Evolutionary conservation across 345 rosid species (phyloP).

Genomic region (Eucalyptus pauciflora): DNA sequence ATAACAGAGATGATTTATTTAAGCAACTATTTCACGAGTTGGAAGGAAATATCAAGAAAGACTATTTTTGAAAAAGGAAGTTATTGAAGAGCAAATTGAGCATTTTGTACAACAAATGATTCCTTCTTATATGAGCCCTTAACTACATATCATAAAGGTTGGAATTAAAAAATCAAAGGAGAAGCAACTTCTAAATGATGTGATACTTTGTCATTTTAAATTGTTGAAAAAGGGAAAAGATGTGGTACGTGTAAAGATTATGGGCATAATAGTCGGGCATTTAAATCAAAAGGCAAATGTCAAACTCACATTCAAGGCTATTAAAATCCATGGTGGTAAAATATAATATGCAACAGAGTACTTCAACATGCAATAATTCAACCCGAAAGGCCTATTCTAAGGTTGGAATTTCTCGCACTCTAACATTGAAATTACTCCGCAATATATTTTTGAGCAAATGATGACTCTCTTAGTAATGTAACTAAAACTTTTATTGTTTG

Average conservation of each 20-base stretch:
- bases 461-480: not conserved
- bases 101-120: not conserved
- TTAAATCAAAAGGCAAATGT: not conserved
- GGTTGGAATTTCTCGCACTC: not conserved
- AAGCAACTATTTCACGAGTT: not conserved
- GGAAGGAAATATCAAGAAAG: not conserved
- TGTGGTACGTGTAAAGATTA: not conserved
- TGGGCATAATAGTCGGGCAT: not conserved
- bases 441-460: not conserved
- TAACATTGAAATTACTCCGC: not conserved
- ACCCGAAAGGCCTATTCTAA: not conserved
- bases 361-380: not conserved
- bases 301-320: not conserved
- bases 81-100: not conserved
- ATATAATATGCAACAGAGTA: not conserved
- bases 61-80: not conserved
- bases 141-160: not conserved
- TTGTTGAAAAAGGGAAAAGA: not conserved
- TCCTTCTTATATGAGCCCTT: not conserved
- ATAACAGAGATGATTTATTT: fast-evolving
- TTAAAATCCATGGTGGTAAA: not conserved
- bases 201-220: not conserved
- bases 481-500: not conserved
- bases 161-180: not conserved
- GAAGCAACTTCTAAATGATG: not conserved